These are phyloP conservation scores for Lophiotrema nucula DNA, from an alignment of 495 filamentous ascomycete species.

Conservation along the genomic window DNA sequence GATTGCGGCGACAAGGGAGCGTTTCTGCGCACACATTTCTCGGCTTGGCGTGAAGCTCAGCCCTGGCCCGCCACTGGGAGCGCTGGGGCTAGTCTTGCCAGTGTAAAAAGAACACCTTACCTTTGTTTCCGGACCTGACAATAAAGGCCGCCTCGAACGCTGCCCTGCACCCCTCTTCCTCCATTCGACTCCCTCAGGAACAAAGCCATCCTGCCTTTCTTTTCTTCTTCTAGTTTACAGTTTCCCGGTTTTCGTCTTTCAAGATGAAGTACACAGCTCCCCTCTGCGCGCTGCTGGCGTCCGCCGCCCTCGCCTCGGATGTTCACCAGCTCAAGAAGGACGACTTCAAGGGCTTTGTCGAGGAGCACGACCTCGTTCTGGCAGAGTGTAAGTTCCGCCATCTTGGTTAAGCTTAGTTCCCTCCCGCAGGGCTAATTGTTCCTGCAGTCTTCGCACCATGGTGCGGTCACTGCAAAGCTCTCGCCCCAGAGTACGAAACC, in stretches of 20 bases:
- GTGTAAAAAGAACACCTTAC: slow-evolving; percentile 2
- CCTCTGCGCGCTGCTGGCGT: slow-evolving; percentile 45
- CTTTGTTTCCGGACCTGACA: background rate
- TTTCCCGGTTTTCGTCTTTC: background rate
- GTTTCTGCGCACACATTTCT: too few relatives aligned
- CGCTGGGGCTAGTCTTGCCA: background rate
- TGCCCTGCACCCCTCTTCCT: background rate
- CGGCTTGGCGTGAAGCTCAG: too few relatives aligned
- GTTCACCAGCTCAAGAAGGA: slow-evolving; percentile 82
- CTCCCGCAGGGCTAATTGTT: slow-evolving; percentile 14
- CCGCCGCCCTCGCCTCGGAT: slow-evolving; percentile 72
- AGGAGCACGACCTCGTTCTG: slow-evolving; percentile 75
- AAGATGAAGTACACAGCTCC: slow-evolving; percentile 38
- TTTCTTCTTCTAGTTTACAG: background rate
- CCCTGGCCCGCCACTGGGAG: background rate
- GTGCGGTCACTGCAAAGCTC: slow-evolving; percentile 80
- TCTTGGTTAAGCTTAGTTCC: background rate
- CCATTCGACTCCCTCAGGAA: background rate
- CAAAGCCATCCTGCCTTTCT: slow-evolving; percentile 3
- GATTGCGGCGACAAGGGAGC: too few relatives aligned
- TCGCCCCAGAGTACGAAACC: slow-evolving; percentile 82
- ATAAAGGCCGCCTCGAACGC: background rate
- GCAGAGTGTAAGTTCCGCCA: slow-evolving; percentile 61
- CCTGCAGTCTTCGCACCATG: slow-evolving; percentile 66
- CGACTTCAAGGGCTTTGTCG: slow-evolving; percentile 81